Evolutionary conservation across 331 rosid genomes (phyloP).

Genomic region (Malus hybrid): DNA sequence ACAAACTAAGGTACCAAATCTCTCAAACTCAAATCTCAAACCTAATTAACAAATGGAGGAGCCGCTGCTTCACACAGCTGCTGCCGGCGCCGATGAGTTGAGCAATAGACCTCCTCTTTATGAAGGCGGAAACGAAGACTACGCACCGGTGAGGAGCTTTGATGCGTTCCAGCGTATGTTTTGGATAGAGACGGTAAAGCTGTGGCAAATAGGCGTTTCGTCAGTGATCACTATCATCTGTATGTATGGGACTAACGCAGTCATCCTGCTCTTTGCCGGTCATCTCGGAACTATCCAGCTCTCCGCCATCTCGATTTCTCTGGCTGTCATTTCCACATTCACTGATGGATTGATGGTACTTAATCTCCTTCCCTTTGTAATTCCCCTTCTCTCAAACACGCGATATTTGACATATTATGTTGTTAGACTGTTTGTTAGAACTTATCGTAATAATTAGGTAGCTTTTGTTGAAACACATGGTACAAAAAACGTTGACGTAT

Average conservation of each 20-base stretch:
- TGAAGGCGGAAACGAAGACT: background rate
- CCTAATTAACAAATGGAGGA: background rate
- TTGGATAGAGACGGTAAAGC: slow-evolving; percentile 8
- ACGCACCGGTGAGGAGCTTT: slow-evolving; percentile 3
- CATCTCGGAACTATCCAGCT: slow-evolving; percentile 5
- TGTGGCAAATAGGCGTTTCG: slow-evolving; percentile 8
- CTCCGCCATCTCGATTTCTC: slow-evolving; percentile 2
- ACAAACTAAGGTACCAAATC: no score
- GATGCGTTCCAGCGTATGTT: slow-evolving; percentile 1
- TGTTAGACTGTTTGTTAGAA: no score
- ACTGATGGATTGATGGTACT: slow-evolving; percentile 4
- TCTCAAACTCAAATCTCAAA: no score
- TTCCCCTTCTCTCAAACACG: no score
- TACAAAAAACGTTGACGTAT: no score
- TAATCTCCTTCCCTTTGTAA: background rate
- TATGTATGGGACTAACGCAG: background rate
- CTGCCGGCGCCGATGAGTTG: background rate
- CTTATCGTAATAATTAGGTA: no score
- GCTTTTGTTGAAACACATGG: no score
- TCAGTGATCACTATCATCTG: background rate
- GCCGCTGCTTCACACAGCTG: background rate
- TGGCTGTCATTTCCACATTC: background rate
- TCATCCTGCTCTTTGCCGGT: background rate
- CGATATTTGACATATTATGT: no score
- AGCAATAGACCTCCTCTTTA: background rate